Evolutionary conservation across 148 eudicot species (phyloP).

Genomic region (Rhododendron williamsianum): DNA sequence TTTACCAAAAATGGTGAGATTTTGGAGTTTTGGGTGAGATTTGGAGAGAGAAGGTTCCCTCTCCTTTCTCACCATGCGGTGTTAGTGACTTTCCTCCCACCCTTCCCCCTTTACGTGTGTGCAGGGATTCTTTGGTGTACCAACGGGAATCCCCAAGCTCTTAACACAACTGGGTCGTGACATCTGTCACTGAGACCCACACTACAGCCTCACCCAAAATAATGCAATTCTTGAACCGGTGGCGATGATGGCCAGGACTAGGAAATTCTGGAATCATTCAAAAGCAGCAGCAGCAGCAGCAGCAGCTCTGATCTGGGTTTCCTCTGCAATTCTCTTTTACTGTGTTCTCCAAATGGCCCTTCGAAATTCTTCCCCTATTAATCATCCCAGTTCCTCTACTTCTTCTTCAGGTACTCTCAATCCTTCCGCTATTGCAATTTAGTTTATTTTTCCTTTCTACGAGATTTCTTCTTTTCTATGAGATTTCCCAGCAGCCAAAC

Average conservation of each 20-base stretch:
- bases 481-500: neutral
- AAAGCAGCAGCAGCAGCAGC: conserved; percentile 25
- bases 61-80: no score
- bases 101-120: neutral
- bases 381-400: neutral
- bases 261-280: conserved; percentile 27
- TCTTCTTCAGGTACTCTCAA: conserved; percentile 36
- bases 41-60: no score
- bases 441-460: neutral
- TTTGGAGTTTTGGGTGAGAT: no score
- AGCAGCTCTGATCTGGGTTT: conserved; percentile 47
- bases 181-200: neutral
- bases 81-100: no score
- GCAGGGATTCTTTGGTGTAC: neutral
- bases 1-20: no score
- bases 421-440: neutral
- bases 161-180: neutral
- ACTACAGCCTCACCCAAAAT: neutral
- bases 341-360: conserved; percentile 46
- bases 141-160: neutral
- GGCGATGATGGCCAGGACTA: conserved; percentile 42
- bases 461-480: neutral
- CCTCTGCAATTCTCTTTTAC: conserved; percentile 42
- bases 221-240: neutral
- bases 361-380: conserved; percentile 27